Percentiles rank a stretch among this genome's conserved stretches.
phyloP scores from a whole-genome alignment of 129 eudicot species.

The Smallanthus sonchifolius region DNA sequence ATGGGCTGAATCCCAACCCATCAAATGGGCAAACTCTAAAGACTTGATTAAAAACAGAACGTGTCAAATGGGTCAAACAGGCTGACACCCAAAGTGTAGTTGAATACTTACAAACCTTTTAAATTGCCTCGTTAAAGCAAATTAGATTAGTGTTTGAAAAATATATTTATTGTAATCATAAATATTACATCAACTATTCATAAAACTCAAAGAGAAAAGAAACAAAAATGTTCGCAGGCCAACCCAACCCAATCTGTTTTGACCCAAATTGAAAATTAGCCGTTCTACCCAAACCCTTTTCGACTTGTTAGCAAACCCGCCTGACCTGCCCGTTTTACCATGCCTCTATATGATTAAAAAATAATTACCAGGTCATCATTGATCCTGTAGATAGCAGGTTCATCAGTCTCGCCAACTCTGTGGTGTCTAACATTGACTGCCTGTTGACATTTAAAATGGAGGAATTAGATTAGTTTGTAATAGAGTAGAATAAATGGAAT shows the following conservation, averaged over 20 bases:
- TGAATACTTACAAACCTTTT: not conserved
- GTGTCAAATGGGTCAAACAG: not conserved
- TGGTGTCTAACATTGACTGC: slow-evolving; percentile 84
- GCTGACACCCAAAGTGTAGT: not conserved
- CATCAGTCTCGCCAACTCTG: slow-evolving; percentile 80
- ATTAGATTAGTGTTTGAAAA: not conserved
- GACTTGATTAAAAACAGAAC: not conserved
- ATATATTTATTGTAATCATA: not conserved
- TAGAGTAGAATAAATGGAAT: not conserved
- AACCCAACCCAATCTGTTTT: not conserved
- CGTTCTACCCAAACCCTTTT: not conserved
- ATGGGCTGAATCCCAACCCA: not conserved
- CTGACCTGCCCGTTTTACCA: not conserved
- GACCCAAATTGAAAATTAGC: not conserved
- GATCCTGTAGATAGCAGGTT: slow-evolving; percentile 88
- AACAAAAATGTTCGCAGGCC: not conserved
- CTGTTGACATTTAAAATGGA: slow-evolving; percentile 28
- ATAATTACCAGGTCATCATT: slow-evolving; percentile 81
- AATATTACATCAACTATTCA: not conserved
- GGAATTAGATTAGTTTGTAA: slow-evolving; percentile 3
- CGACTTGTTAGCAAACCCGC: not conserved
- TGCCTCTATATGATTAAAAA: not conserved
- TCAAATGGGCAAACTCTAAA: not conserved
- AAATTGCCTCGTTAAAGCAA: not conserved
- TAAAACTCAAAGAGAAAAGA: not conserved